Conservation (phyloP, 2,329 filamentous ascomycete species). For the Colletotrichum zoysiae region DNA sequence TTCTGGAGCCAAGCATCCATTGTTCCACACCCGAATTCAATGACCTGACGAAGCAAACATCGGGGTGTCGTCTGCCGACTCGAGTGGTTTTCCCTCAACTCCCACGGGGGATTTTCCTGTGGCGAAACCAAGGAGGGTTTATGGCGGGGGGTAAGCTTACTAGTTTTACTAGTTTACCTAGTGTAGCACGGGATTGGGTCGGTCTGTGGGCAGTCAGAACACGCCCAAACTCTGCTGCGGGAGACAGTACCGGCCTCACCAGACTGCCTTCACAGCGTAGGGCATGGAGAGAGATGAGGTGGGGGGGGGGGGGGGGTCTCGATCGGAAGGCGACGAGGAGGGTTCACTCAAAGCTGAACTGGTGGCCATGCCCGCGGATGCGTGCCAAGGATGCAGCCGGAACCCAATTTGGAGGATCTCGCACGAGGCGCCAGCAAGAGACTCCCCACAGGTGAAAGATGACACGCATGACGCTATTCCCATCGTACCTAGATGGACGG, state of each 20-base stretch:
- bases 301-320: not conserved
- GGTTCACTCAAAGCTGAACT: not conserved
- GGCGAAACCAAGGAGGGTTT: constrained; percentile 18
- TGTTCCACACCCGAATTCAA: not conserved
- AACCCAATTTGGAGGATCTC: not conserved
- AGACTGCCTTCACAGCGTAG: not conserved
- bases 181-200: constrained; percentile 21
- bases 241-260: not conserved
- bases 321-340: not conserved
- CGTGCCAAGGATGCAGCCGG: constrained; percentile 12
- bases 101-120: constrained; percentile 12
- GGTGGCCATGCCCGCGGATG: constrained; percentile 15
- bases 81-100: not conserved
- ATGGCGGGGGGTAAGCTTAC: constrained; percentile 1
- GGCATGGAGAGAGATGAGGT: not conserved
- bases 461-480: constrained; percentile 18
- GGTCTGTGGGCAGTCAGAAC: not conserved
- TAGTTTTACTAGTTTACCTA: not conserved
- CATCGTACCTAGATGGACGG: constrained; percentile 21
- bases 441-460: constrained; percentile 26
- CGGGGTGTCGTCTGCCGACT: constrained; percentile 4
- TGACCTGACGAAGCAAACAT: constrained; percentile 25
- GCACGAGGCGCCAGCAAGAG: constrained; percentile 37
- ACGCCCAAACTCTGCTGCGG: not conserved
- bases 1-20: not conserved